Evolutionary conservation across 2,329 filamentous ascomycete species (phyloP).

Genomic region (Botrytis byssoidea): DNA sequence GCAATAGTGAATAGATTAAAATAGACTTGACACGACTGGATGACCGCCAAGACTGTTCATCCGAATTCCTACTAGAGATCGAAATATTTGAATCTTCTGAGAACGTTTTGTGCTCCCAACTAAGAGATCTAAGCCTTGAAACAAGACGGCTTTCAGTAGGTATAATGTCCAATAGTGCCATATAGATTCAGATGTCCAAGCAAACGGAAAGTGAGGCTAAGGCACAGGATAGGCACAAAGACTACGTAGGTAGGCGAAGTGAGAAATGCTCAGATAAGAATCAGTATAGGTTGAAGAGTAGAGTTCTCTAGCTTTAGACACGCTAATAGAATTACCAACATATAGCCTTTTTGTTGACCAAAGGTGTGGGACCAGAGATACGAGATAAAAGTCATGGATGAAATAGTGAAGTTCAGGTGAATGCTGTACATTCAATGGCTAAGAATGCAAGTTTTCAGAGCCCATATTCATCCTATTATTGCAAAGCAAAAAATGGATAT

Average conservation of each 20-base stretch:
- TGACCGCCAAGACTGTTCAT: background rate
- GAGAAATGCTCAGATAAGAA: background rate
- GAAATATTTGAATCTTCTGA: background rate
- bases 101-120: background rate
- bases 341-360: background rate
- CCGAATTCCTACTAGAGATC: background rate
- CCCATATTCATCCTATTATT: background rate
- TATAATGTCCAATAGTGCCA: background rate
- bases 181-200: background rate
- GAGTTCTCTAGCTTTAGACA: background rate
- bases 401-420: background rate
- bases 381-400: background rate
- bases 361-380: background rate
- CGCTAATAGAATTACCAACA: background rate
- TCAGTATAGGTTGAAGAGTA: background rate
- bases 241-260: background rate
- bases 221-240: background rate
- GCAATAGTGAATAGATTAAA: background rate
- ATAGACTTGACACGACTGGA: background rate
- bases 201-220: background rate
- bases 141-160: background rate
- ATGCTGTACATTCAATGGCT: background rate
- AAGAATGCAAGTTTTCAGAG: background rate
- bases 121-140: background rate
- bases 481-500: background rate